Percentiles rank a stretch among this genome's conserved stretches.
phyloP scores from a whole-genome alignment of 2,329 filamentous ascomycete species.

The Sclerotiophoma versabilis region DNA sequence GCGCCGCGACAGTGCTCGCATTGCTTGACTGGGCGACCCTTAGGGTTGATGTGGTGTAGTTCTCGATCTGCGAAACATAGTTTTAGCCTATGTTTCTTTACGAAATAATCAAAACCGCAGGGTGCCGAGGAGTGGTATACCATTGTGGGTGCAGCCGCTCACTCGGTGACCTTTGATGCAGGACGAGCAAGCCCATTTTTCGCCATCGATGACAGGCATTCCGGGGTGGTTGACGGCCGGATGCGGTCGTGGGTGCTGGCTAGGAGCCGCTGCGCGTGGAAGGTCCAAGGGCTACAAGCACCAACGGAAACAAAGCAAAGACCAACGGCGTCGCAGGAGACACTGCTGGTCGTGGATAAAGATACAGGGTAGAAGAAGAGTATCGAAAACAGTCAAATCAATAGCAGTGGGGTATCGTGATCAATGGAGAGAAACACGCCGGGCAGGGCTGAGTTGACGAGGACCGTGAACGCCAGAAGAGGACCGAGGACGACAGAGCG shows the following conservation, averaged over 20 bases:
- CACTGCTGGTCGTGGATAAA: constrained; percentile 24
- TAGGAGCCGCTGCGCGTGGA: constrained; percentile 30
- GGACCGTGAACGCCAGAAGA: constrained; percentile 49
- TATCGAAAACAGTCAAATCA: constrained; percentile 30
- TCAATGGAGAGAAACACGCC: constrained; percentile 37
- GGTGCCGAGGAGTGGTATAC: constrained; percentile 59
- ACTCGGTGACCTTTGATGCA: constrained; percentile 98
- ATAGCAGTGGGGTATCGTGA: constrained; percentile 46
- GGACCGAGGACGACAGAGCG: constrained; percentile 41
- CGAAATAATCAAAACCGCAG: constrained; percentile 2
- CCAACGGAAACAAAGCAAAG: constrained; percentile 18
- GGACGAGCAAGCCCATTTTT: constrained; percentile 97
- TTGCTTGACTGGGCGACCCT: constrained; percentile 96
- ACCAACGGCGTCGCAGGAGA: constrained; percentile 25
- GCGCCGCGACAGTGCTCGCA: constrained; percentile 95
- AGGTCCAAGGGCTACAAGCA: constrained; percentile 20
- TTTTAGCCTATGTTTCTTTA: constrained; percentile 25
- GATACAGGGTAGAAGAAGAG: constrained; percentile 30
- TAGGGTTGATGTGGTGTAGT: constrained; percentile 94
- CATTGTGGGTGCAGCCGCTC: constrained; percentile 95
- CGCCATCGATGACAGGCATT: constrained; percentile 70
- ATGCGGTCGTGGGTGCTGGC: constrained; percentile 44
- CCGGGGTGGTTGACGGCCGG: constrained; percentile 40
- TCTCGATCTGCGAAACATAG: constrained; percentile 72
- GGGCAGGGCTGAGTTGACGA: constrained; percentile 30